Evolutionary conservation across 1,284 basidiomycete genomes (phyloP).

Genomic region (Trichosporon ovoides): DNA sequence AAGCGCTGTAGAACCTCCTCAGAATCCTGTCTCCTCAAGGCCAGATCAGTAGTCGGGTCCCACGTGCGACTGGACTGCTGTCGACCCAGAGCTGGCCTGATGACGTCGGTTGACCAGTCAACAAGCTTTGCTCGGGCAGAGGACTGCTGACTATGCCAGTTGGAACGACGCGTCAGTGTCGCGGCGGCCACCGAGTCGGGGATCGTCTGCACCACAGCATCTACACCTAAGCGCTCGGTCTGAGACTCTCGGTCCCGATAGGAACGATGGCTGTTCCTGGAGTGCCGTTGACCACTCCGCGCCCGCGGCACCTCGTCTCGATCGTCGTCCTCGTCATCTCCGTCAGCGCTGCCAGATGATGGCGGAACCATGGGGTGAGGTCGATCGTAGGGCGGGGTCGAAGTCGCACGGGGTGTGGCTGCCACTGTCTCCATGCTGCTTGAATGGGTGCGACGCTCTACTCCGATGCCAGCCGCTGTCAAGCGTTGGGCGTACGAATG

Average conservation of each 20-base stretch:
- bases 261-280: constrained; percentile 9
- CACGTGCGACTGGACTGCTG: constrained; percentile 24
- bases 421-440: constrained; percentile 24
- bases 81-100: neutral
- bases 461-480: constrained; percentile 36
- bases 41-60: constrained; percentile 39
- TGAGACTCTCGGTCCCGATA: constrained; percentile 37
- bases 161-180: neutral
- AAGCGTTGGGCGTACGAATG: constrained; percentile 66
- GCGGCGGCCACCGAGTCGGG: neutral
- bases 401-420: constrained; percentile 21
- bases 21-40: constrained; percentile 60
- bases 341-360: constrained; percentile 31
- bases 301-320: constrained; percentile 10
- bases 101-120: neutral
- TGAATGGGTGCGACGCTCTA: neutral
- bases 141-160: neutral
- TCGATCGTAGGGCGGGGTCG: neutral
- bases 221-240: constrained; percentile 28
- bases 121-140: neutral
- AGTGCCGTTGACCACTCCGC: constrained; percentile 11
- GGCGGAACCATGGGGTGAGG: neutral
- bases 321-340: constrained; percentile 39
- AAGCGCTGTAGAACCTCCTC: constrained; percentile 75
- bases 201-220: constrained; percentile 36